A percentile compares a stretch with the other conserved stretches of the same genome.
phyloP scores from a whole-genome alignment of 352 stramenopile genomes.

The Phytophthora brassicae region DNA sequence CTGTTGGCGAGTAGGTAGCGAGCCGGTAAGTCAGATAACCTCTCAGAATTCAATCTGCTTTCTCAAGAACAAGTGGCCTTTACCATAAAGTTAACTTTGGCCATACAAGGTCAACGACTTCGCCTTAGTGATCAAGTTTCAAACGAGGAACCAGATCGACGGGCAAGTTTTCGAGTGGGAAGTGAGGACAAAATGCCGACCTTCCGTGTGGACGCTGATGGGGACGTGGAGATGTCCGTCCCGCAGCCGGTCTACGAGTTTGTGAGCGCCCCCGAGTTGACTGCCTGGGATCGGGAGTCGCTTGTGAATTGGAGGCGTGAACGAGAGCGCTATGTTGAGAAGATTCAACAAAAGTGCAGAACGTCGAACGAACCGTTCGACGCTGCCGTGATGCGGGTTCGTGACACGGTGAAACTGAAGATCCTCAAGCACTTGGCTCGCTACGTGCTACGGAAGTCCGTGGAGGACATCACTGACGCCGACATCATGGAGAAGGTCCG shows the following conservation, averaged over 20 bases:
- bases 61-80: no score
- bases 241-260: slow-evolving; percentile 20
- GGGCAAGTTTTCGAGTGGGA: slow-evolving; percentile 1
- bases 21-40: no score
- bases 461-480: slow-evolving; percentile 11
- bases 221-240: slow-evolving; percentile 21
- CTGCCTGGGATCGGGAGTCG: slow-evolving; percentile 15
- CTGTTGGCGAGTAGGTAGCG: no score
- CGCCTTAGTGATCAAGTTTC: slow-evolving; percentile 8
- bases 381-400: slow-evolving; percentile 12
- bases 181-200: slow-evolving; percentile 6
- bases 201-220: slow-evolving; percentile 19
- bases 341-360: slow-evolving; percentile 19
- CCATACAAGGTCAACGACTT: slow-evolving; percentile 9
- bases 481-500: slow-evolving; percentile 17
- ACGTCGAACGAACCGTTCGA: slow-evolving; percentile 19
- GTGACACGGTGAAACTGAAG: slow-evolving; percentile 5
- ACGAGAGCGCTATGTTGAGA: slow-evolving; percentile 21
- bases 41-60: no score
- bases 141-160: slow-evolving; percentile 8
- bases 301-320: slow-evolving; percentile 17
- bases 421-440: slow-evolving; percentile 13
- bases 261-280: slow-evolving; percentile 15
- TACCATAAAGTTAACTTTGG: slow-evolving; percentile 26
- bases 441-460: slow-evolving; percentile 10